Conservation (phyloP, 106 monocot genomes). For the Cymbidium sinense region DNA sequence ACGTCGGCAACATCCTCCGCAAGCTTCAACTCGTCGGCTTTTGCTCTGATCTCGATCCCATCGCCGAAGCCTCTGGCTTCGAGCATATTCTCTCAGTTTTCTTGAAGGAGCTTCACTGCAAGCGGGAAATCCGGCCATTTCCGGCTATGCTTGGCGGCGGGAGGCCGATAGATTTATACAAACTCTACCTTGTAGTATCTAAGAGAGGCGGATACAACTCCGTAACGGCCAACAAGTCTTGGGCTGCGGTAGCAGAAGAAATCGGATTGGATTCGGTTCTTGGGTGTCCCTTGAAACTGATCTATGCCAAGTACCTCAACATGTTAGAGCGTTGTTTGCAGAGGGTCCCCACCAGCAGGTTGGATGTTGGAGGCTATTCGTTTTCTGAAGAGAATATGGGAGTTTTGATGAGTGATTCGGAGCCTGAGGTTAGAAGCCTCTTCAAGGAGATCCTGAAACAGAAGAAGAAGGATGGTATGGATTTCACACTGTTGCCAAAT, state of each 20-base stretch:
- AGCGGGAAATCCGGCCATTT: slow-evolving; percentile 29
- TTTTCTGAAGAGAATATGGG: neutral
- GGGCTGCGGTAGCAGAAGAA: slow-evolving; percentile 35
- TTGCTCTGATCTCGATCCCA: slow-evolving; percentile 34
- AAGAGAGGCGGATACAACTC: slow-evolving; percentile 37
- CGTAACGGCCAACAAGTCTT: slow-evolving; percentile 24
- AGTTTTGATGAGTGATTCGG: slow-evolving; percentile 4
- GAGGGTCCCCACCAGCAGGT: slow-evolving; percentile 9
- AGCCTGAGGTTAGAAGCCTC: neutral
- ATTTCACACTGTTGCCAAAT: neutral
- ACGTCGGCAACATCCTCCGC: slow-evolving; percentile 32
- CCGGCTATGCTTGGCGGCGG: slow-evolving; percentile 52
- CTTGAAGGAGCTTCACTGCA: slow-evolving; percentile 27
- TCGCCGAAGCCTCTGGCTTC: slow-evolving; percentile 18
- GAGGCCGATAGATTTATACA: slow-evolving; percentile 30
- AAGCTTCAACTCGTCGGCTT: slow-evolving; percentile 51
- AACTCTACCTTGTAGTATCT: slow-evolving; percentile 31
- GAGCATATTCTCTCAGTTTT: slow-evolving; percentile 42
- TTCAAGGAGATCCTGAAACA: neutral
- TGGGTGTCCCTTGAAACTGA: slow-evolving; percentile 41
- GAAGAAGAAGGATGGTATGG: slow-evolving; percentile 7
- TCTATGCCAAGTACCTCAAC: slow-evolving; percentile 54
- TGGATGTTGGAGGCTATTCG: neutral
- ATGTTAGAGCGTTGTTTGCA: slow-evolving; percentile 39
- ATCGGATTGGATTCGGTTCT: slow-evolving; percentile 24